Evolutionary conservation across 2,329 filamentous ascomycete species (phyloP).

Genomic region (Clonostachys solani): DNA sequence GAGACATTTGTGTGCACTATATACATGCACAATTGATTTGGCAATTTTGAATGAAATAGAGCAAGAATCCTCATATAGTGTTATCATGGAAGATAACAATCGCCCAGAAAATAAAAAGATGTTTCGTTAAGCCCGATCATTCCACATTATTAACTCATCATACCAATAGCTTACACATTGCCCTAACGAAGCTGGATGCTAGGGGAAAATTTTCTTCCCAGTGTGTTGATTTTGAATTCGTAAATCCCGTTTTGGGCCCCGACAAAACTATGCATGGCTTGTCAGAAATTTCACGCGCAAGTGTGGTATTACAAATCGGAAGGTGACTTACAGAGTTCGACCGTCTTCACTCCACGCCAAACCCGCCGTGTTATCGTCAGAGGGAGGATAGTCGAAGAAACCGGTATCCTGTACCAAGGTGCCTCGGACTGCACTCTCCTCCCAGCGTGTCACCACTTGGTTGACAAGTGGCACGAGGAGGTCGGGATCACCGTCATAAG

Average conservation of each 20-base stretch:
- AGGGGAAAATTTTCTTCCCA: conserved; percentile 55
- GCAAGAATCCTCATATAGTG: background rate
- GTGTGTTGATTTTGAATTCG: conserved; percentile 64
- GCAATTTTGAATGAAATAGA: background rate
- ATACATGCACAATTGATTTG: too few relatives aligned
- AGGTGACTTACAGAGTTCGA: conserved; percentile 47
- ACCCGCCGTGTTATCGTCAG: conserved; percentile 55
- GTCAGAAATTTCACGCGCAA: conserved; percentile 1
- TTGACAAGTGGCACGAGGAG: conserved; percentile 29
- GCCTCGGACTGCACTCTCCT: conserved; percentile 26
- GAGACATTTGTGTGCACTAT: too few relatives aligned
- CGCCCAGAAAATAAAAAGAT: background rate
- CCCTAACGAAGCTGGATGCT: conserved; percentile 47
- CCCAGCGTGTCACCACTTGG: conserved; percentile 28
- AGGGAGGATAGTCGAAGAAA: conserved; percentile 36
- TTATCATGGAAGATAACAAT: background rate
- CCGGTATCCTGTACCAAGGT: conserved; percentile 28
- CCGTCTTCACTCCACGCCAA: conserved; percentile 60
- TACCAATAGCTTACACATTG: background rate
- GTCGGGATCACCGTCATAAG: conserved; percentile 23
- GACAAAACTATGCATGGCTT: conserved; percentile 43
- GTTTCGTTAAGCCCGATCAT: background rate
- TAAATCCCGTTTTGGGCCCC: conserved; percentile 72
- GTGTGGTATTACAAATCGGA: background rate
- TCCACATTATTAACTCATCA: background rate